phyloP scores from a whole-genome alignment of 2,329 filamentous ascomycete species.

The Pseudogymnoascus sp. region DNA sequence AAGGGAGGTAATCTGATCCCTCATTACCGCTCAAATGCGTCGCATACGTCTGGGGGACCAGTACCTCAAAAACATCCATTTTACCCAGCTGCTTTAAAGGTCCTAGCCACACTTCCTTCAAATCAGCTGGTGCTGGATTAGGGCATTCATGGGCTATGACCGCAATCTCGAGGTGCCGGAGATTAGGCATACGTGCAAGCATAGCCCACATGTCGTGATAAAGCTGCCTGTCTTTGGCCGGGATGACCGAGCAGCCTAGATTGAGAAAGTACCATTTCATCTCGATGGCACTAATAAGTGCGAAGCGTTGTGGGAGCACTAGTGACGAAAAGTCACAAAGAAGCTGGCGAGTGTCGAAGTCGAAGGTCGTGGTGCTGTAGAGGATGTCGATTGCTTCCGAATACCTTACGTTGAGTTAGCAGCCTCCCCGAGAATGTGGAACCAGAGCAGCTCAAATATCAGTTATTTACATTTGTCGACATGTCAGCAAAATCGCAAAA shows the following conservation, averaged over 20 bases:
- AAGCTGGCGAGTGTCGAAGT: constrained; percentile 23
- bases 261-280: constrained; percentile 19
- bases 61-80: neutral
- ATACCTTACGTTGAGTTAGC: constrained; percentile 17
- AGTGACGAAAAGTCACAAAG: constrained; percentile 20
- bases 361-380: constrained; percentile 23
- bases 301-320: constrained; percentile 22
- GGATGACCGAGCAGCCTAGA: neutral
- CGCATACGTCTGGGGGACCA: neutral
- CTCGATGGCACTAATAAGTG: constrained; percentile 19
- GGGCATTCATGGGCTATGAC: neutral
- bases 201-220: neutral
- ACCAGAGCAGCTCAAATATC: too few species aligned
- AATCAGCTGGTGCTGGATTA: neutral
- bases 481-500: constrained; percentile 20
- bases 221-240: neutral
- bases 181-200: neutral
- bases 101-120: neutral
- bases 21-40: neutral
- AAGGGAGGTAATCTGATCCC: neutral
- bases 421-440: too few species aligned
- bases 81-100: neutral
- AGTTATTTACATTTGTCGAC: constrained; percentile 18
- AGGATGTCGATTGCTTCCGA: constrained; percentile 22
- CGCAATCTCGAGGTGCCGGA: neutral